These are phyloP conservation scores for Kodamaea laetipori DNA, from an alignment of 805 yeast species.

Conservation along the genomic window DNA sequence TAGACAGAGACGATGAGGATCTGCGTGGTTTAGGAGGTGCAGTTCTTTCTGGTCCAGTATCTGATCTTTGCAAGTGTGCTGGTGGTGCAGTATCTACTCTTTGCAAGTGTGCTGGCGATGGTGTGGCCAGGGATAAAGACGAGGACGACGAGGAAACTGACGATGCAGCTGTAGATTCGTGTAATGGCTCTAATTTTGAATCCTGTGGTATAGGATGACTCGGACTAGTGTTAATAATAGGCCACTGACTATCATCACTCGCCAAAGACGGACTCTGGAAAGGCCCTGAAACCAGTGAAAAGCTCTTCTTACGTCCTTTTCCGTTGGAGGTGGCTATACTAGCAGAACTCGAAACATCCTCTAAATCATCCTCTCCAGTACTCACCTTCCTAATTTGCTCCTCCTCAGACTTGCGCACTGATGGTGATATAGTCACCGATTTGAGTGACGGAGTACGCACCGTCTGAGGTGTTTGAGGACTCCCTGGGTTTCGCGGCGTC, in stretches of 20 bases:
- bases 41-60: slow-evolving; percentile 4
- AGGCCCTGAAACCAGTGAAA: slow-evolving; percentile 13
- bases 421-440: slow-evolving; percentile 42
- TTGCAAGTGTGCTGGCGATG: slow-evolving; percentile 2
- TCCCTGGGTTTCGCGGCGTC: slow-evolving; percentile 11
- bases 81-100: neutral
- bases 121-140: slow-evolving; percentile 3
- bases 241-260: slow-evolving; percentile 3
- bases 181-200: slow-evolving; percentile 11
- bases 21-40: slow-evolving; percentile 11
- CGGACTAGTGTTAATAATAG: slow-evolving; percentile 9
- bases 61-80: slow-evolving; percentile 2
- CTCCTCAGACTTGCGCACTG: slow-evolving; percentile 17
- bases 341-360: neutral
- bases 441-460: slow-evolving; percentile 39
- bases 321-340: neutral
- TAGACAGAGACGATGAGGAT: slow-evolving; percentile 23
- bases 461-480: slow-evolving; percentile 20
- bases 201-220: slow-evolving; percentile 3
- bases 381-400: slow-evolving; percentile 11
- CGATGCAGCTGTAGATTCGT: slow-evolving; percentile 6
- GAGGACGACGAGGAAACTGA: slow-evolving; percentile 4
- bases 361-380: neutral
- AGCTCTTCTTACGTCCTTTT: slow-evolving; percentile 20
- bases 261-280: slow-evolving; percentile 12